A percentile compares a stretch with the other conserved stretches of the same genome.
Conservation (phyloP, 164 flowering plant species). For the Magnolia officinalis region DNA sequence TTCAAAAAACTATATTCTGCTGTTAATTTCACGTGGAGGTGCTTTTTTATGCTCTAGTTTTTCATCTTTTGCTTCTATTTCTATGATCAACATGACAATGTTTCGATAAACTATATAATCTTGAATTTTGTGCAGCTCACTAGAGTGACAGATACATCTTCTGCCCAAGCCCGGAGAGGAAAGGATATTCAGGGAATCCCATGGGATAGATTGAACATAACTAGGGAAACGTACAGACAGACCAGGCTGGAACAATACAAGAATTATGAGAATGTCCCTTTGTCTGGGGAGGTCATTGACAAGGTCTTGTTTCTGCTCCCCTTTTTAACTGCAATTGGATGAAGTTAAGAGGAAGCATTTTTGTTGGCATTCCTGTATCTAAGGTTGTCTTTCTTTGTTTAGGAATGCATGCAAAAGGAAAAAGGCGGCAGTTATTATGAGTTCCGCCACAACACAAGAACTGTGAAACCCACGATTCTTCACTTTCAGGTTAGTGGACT, state of each 20-base stretch:
- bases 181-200: constrained; percentile 77
- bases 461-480: constrained; percentile 67
- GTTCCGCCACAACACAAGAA: constrained; percentile 53
- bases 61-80: neutral
- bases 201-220: constrained; percentile 58
- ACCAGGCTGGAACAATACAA: constrained; percentile 64
- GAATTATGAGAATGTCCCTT: constrained; percentile 59
- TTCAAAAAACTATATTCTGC: neutral
- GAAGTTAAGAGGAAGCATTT: neutral
- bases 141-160: constrained; percentile 59
- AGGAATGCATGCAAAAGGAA: constrained; percentile 48
- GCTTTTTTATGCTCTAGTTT: neutral
- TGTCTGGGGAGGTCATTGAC: constrained; percentile 46
- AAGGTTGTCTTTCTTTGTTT: neutral
- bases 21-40: neutral
- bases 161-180: constrained; percentile 60
- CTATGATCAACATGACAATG: neutral
- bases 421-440: constrained; percentile 55
- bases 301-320: constrained; percentile 31
- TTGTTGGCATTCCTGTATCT: neutral
- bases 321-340: neutral
- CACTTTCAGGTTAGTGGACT: constrained; percentile 60
- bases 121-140: constrained; percentile 34
- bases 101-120: neutral
- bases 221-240: constrained; percentile 50